Percentiles rank a stretch among this genome's conserved stretches.
Evolutionary conservation across 768 basidiomycete genomes (phyloP).

Genomic region (Neoboletus magnificus): DNA sequence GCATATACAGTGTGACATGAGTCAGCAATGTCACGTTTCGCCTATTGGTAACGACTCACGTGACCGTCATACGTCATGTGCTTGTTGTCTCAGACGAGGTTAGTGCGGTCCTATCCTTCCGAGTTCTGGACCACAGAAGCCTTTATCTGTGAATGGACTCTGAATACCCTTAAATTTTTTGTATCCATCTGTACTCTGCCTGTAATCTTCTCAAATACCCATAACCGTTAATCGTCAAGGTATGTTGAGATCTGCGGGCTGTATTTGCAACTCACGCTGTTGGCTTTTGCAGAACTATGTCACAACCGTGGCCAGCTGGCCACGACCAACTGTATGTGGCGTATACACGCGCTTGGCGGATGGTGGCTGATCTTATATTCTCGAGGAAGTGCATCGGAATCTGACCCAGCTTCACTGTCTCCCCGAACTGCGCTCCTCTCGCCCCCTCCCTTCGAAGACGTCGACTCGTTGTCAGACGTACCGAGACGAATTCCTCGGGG

Average conservation of each 20-base stretch:
- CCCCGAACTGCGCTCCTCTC: constrained; percentile 30
- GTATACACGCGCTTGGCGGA: not conserved
- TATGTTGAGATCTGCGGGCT: not conserved
- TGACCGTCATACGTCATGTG: constrained; percentile 21
- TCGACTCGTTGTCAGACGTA: not conserved
- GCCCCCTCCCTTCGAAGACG: constrained; percentile 17
- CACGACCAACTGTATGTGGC: constrained; percentile 20
- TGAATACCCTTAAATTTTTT: not conserved
- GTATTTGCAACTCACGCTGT: constrained; percentile 6
- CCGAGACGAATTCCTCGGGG: constrained; percentile 22
- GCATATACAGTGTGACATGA: constrained; percentile 37
- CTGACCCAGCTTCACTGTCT: constrained; percentile 26
- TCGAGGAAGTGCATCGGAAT: constrained; percentile 23
- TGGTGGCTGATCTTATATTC: not conserved
- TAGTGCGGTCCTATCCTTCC: not conserved
- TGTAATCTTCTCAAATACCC: not conserved
- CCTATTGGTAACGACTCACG: not conserved
- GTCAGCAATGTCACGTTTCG: constrained; percentile 14
- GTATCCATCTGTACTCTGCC: not conserved
- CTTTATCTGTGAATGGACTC: constrained; percentile 12
- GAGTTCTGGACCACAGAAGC: not conserved
- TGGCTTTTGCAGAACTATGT: constrained; percentile 16
- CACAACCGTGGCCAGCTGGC: constrained; percentile 22
- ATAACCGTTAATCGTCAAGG: not conserved
- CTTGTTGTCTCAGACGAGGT: constrained; percentile 12